Conservation (phyloP, 768 basidiomycete species). For the Amanita pallidorosea region DNA sequence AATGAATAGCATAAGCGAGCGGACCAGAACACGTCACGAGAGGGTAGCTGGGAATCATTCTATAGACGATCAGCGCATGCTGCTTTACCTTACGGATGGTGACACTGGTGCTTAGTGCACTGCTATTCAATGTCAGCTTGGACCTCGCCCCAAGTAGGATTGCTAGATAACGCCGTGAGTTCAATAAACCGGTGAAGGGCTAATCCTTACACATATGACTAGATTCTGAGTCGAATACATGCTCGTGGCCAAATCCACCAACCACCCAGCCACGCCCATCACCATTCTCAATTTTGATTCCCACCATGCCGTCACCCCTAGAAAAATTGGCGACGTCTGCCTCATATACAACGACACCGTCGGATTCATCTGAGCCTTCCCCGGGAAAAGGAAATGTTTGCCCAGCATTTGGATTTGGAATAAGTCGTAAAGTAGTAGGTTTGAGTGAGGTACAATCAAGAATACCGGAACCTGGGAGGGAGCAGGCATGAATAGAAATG, state of each 20-base stretch:
- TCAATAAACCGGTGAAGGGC: neutral
- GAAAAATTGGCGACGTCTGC: constrained; percentile 22
- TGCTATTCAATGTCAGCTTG: constrained; percentile 6
- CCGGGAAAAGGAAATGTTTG: constrained; percentile 52
- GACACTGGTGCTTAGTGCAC: constrained; percentile 31
- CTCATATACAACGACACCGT: constrained; percentile 60
- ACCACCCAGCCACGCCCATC: constrained; percentile 53
- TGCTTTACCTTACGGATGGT: constrained; percentile 46
- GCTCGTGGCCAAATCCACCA: constrained; percentile 35
- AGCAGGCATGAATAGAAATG: constrained; percentile 39
- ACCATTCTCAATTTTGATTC: constrained; percentile 37
- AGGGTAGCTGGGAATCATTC: constrained; percentile 6
- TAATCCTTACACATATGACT: constrained; percentile 33
- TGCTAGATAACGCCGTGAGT: constrained; percentile 5
- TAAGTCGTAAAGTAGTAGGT: constrained; percentile 43
- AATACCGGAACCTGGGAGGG: constrained; percentile 10
- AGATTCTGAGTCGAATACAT: constrained; percentile 20
- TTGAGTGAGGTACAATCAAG: constrained; percentile 26
- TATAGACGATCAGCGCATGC: constrained; percentile 58
- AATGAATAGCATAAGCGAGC: neutral
- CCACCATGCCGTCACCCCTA: constrained; percentile 30
- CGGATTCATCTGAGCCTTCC: constrained; percentile 66
- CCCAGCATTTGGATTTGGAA: constrained; percentile 49
- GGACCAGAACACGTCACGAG: neutral
- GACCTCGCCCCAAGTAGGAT: neutral